A percentile compares a stretch with the other conserved stretches of the same genome.
phyloP scores from a whole-genome alignment of 1,139 yeast species.

The Debaryomyces subglobosus region DNA sequence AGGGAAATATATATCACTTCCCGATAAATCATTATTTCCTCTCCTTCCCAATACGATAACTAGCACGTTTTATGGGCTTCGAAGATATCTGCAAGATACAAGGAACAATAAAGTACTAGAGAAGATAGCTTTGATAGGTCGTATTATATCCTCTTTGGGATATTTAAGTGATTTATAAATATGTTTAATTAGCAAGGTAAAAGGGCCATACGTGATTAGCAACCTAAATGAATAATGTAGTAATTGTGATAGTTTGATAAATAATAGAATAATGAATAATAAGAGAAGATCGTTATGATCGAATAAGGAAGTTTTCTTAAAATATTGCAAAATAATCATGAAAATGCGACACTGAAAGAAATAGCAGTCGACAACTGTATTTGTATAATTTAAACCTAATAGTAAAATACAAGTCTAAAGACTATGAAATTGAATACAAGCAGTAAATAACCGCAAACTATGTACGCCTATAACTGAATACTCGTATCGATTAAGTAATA shows the following conservation, averaged over 20 bases:
- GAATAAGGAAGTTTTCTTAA: background rate
- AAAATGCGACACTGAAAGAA: background rate
- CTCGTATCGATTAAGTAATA: background rate
- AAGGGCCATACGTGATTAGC: background rate
- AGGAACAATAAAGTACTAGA: background rate
- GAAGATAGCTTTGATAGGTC: background rate
- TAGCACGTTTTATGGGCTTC: background rate
- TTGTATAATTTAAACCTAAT: background rate
- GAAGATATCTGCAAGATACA: background rate
- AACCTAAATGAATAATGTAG: background rate
- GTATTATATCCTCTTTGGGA: background rate
- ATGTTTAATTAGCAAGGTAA: background rate
- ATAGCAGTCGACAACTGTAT: background rate
- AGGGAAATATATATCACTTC: background rate
- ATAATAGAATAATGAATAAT: background rate
- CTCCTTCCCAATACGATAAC: background rate
- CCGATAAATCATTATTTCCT: background rate
- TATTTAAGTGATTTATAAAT: background rate
- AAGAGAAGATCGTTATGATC: background rate
- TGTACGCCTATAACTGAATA: background rate
- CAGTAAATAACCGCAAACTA: background rate
- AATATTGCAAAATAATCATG: background rate
- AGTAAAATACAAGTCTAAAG: background rate
- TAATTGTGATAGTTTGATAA: too few species aligned
- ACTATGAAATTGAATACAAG: background rate